Base-by-base conservation (phyloP, 768 basidiomycete genomes). In the Mycena albidolilacea region DNA sequence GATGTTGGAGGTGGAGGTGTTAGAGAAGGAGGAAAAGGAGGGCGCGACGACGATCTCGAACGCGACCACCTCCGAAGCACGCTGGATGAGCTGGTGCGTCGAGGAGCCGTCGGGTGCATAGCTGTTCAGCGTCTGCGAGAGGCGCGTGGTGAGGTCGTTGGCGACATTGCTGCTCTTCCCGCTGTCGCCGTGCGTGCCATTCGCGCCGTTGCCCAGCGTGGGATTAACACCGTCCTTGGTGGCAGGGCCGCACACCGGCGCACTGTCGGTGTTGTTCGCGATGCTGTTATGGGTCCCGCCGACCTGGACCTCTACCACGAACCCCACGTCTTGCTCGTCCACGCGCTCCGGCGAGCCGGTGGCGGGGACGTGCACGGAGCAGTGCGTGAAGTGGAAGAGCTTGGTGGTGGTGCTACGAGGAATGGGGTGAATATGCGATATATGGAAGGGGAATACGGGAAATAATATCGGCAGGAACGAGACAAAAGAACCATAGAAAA, bases 31-130 rank as follows among this genome's bases (percentile, higher is more conserved):
- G 30, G 30, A 30, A 30, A 30, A 30, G 30, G 30, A 30, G 30
- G 30, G 30, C 30, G 30, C 30, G 30, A 71, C 65, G 63, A 19
- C 81, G 39, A 88, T 78, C 39, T 90, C 85, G 78, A 94, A 94
- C 0, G 87, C 85, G 50, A 94, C 85, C 41, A 93, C 84, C 41
- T 91, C 89, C 9, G 93, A 92, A 2, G 92, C 86, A 50, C 87
- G 84, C 19, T 89, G 83, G 69, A 94, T 93, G 38, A 91, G 87
- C 37, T 90, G 88, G 77, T 90, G 90, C 0, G 69, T 69, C 67
- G 87, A 81, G 57, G 77, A 72, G 11, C 77, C 64, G 57, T 73
- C 71, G 7, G 82, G 79, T 17, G 79, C 69, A 75, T 82, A 82
- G 14, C 63, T 75, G 5, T 82, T 83, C 23, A 90, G 78, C 43